Evolutionary conservation across 805 yeast species (phyloP).

Genomic region (Metschnikowia dekortorum): DNA sequence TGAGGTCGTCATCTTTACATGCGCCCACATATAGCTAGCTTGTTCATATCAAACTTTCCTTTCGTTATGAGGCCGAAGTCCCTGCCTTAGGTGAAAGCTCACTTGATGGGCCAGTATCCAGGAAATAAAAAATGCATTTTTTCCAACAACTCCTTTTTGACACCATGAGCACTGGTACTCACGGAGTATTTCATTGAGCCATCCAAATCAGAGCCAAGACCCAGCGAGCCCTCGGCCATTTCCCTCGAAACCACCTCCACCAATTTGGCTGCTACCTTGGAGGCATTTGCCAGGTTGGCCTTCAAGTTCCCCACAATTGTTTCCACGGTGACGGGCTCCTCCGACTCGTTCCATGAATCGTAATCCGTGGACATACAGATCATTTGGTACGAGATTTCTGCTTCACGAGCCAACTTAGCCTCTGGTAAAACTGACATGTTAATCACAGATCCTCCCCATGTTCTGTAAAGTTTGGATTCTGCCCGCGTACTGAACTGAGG

Average conservation of each 20-base stretch:
- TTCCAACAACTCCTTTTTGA: slow-evolving; percentile 65
- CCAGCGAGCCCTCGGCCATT: slow-evolving; percentile 46
- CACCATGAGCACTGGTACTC: slow-evolving; percentile 69
- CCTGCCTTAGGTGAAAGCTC: too few relatives aligned
- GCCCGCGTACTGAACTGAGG: slow-evolving; percentile 98
- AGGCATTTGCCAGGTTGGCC: slow-evolving; percentile 86
- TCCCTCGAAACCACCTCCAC: slow-evolving; percentile 64
- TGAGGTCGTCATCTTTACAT: too few relatives aligned
- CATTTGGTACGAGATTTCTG: slow-evolving; percentile 96
- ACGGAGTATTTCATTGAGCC: slow-evolving; percentile 81
- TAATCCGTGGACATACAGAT: slow-evolving; percentile 98
- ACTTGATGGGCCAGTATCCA: slow-evolving; percentile 67
- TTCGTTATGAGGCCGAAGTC: too few relatives aligned
- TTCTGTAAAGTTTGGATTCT: slow-evolving; percentile 78
- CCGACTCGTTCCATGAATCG: slow-evolving; percentile 96
- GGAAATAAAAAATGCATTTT: slow-evolving; percentile 88
- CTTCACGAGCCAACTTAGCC: slow-evolving; percentile 93
- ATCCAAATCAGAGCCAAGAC: slow-evolving; percentile 62
- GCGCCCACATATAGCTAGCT: too few relatives aligned
- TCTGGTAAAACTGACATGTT: slow-evolving; percentile 98
- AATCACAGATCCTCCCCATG: slow-evolving; percentile 92
- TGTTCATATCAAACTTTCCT: too few relatives aligned
- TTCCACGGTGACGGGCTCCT: slow-evolving; percentile 97
- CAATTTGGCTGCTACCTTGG: slow-evolving; percentile 64
- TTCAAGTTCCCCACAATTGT: slow-evolving; percentile 86